Evolutionary conservation across 768 basidiomycete species (phyloP), one percentile per base, ranked within the genome.

Genomic region (Xerocomellus chrysenteron): DNA sequence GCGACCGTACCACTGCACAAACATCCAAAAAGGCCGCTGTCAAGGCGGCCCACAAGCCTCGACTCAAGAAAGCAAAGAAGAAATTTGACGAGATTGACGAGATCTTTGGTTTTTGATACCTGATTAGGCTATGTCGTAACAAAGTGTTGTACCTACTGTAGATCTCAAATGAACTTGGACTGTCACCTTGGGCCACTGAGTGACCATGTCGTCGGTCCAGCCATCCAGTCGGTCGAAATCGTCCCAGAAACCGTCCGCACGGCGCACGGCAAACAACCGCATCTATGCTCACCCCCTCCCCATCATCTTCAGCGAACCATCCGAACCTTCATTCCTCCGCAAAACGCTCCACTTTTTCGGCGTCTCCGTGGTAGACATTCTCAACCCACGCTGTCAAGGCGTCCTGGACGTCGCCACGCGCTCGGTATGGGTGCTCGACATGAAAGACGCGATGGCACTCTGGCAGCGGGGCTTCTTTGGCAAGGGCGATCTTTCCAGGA

Each of bases 381-480:
- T 84, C 57, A 89, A 84, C 54, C 92, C 92, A 0, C 82, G 85
- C 40, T 90, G 86, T 64, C 81, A 84, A 60, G 94, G 92, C 9
- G 68, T 85, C 9, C 88, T 90, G 59, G 96, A 98, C 68, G 73
- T 81, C 7, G 65, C 80, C 2, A 94, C 94, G 16, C 84, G 85
- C n/a, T 92, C 91, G 0, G 90, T 98, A 10, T 97, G 94, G 94
- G 80, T 98, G 3, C 75, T 81, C 0, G 80, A 86, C 55, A 71
- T 76, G 28, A 78, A 73, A 24, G 84, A 94, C 68, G 84, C 85
- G 43, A 78, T 78, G 60, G 74, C 87, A 5, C 78, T 98, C 37
- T 99, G 97, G 91, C 77, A 83, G 45, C 75, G 90, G 57, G 97
- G 97, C 0, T 98, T 98, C 75, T 99, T 98, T 70, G 97, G 97